phyloP scores from a whole-genome alignment of 208 protist species.

The Wallacemonas sp. region DNA sequence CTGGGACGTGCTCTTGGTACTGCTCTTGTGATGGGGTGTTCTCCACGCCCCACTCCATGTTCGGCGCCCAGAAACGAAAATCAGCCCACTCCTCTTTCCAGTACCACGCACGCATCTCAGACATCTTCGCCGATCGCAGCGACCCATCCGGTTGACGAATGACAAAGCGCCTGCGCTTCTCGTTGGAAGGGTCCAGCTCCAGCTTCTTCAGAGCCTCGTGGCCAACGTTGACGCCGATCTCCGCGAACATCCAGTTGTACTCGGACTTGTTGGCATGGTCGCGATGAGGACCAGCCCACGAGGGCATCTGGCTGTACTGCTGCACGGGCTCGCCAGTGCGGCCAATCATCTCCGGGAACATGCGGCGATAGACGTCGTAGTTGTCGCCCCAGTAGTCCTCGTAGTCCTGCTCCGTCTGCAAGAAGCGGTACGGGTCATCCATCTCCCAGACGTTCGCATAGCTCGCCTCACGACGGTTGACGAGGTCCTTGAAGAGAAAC shows the following conservation, averaged over 20 bases:
- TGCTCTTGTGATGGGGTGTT: conserved; percentile 91
- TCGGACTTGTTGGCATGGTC: conserved; percentile 92
- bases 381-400: conserved; percentile 95
- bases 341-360: conserved; percentile 95
- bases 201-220: conserved; percentile 92
- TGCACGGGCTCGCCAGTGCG: conserved; percentile 90
- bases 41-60: conserved; percentile 94
- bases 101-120: conserved; percentile 95
- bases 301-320: conserved; percentile 92
- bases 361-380: conserved; percentile 93
- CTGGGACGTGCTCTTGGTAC: conserved; percentile 93
- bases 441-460: conserved; percentile 95
- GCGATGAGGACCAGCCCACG: conserved; percentile 91
- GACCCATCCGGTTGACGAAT: conserved; percentile 93
- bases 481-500: conserved; percentile 92
- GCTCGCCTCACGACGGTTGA: conserved; percentile 92
- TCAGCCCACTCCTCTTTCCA: conserved; percentile 95
- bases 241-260: conserved; percentile 95
- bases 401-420: conserved; percentile 93
- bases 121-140: conserved; percentile 94
- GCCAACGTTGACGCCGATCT: conserved; percentile 93
- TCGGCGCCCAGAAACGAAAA: conserved; percentile 93
- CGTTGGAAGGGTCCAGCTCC: conserved; percentile 92
- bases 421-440: conserved; percentile 94
- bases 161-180: conserved; percentile 92